Evolutionary conservation across 2,329 filamentous ascomycete genomes (phyloP).

Genomic region (Phyllosticta citriasiana): DNA sequence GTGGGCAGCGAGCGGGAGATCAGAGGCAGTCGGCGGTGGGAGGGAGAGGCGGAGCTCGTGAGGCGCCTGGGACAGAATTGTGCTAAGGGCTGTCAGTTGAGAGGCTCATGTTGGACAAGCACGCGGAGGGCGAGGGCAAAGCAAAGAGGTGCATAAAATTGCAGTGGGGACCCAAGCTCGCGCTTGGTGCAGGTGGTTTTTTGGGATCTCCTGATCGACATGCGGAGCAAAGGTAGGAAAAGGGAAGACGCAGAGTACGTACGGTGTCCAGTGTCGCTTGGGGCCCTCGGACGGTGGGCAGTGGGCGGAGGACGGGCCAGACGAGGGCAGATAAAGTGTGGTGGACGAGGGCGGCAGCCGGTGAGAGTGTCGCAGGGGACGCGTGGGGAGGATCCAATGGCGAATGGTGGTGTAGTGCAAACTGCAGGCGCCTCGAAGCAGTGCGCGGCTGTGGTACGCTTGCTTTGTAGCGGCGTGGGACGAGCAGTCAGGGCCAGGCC

Average conservation of each 20-base stretch:
- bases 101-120: conserved; percentile 7
- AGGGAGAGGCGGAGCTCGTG: not conserved
- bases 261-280: not conserved
- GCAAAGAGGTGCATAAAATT: conserved; percentile 5
- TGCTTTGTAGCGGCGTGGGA: not conserved
- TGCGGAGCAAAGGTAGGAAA: not conserved
- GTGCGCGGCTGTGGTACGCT: not conserved
- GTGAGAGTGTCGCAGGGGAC: conserved; percentile 3
- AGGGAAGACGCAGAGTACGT: conserved; percentile 3
- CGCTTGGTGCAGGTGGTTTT: conserved; percentile 4
- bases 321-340: not conserved
- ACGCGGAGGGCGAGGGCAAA: conserved; percentile 5
- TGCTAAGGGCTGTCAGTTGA: conserved; percentile 6
- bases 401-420: conserved; percentile 5
- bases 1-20: not conserved
- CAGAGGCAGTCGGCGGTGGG: not conserved
- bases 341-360: conserved; percentile 3
- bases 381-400: conserved; percentile 4
- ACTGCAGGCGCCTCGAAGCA: conserved; percentile 6
- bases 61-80: conserved; percentile 6
- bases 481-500: not conserved
- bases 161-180: conserved; percentile 8
- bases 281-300: not conserved
- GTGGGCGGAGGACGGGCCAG: not conserved
- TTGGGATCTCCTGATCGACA: conserved; percentile 6